phyloP scores from a whole-genome alignment of 805 yeast genomes.

The Ogataea chonburiensis region DNA sequence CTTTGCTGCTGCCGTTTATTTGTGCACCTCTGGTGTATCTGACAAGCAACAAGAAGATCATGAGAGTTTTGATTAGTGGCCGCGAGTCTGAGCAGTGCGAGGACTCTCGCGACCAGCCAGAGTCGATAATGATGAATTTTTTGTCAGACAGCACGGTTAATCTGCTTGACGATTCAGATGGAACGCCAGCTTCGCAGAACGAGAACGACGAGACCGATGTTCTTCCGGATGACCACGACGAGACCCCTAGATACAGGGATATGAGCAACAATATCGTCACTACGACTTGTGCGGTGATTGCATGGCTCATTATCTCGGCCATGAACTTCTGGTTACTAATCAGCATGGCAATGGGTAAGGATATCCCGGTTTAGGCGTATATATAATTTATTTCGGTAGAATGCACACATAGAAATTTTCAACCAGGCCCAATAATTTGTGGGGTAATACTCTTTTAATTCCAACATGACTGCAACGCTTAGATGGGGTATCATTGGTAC shows the following conservation, averaged over 20 bases:
- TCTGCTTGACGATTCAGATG: constrained; percentile 8
- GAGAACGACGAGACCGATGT: not conserved
- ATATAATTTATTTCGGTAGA: not conserved
- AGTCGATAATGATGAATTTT: constrained; percentile 9
- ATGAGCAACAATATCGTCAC: constrained; percentile 66
- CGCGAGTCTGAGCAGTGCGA: constrained; percentile 5
- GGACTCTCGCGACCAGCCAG: too few relatives aligned
- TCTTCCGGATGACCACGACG: constrained; percentile 5
- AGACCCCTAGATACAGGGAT: constrained; percentile 43
- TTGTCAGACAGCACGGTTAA: constrained; percentile 15
- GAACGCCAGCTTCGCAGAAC: not conserved
- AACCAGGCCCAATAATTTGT: too few relatives aligned
- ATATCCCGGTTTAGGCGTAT: constrained; percentile 31
- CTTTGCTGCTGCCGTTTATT: constrained; percentile 79
- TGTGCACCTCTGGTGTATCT: constrained; percentile 85
- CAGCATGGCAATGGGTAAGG: constrained; percentile 35
- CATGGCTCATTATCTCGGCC: constrained; percentile 71
- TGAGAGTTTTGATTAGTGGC: constrained; percentile 31
- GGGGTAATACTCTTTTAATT: too few relatives aligned
- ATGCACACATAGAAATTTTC: not conserved
- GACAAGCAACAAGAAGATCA: constrained; percentile 57
- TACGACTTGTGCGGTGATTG: constrained; percentile 50
- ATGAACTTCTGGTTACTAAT: constrained; percentile 68
- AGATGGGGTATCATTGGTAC: constrained; percentile 52
- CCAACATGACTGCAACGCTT: not conserved